Base-by-base conservation (phyloP, 768 basidiomycete genomes). In the Boletus speciosus region DNA sequence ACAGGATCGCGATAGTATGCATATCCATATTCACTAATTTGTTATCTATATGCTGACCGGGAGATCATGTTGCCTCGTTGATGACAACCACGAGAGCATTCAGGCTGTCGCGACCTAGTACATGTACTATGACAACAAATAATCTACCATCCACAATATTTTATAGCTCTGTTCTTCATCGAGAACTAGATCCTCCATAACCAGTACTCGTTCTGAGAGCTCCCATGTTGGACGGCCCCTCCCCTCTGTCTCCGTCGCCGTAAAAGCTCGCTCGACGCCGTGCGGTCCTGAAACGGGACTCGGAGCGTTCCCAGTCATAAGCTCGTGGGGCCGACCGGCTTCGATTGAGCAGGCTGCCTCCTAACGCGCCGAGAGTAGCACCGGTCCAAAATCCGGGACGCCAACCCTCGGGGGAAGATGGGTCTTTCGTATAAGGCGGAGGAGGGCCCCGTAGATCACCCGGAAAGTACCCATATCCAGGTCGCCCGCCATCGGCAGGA, bases 301-400 rank as follows among this genome's bases (percentile, higher is more conserved):
- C 61, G 71, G 65, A 74, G 46, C 74, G 74, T 66, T 88, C 85
- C 84, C 84, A 88, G 61, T 85, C 84, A 59, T 80, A 86, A 43
- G 59, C 62, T 16, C 52, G 52, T 6, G 64, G 60, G 56, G 45
- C 58, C 58, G 66, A 68, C 64, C 67, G 63, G 29, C 61, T 61
- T 40, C 69, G 70, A 63, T 78, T 85, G 70, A 77, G 73, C 3
- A 84, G 61, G 56, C 81, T 81, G 27, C 83, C 80, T 2, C 84
- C 87, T 3, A 88, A 67, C 25, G 85, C 86, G 7, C 91, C 94
- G 1, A 88, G 62, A 1, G 82, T 81, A 7, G 89, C 82, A 4
- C 93, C 93, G 2, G 88, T 86, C 88, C 86, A 94, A 67, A 96
- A 94, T 4, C 92, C 92, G 11, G 88, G 86, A 39, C 74, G 69